These are phyloP conservation scores for Penicillium corylophilum DNA, from an alignment of 2,329 filamentous ascomycete species.

Conservation along the genomic window DNA sequence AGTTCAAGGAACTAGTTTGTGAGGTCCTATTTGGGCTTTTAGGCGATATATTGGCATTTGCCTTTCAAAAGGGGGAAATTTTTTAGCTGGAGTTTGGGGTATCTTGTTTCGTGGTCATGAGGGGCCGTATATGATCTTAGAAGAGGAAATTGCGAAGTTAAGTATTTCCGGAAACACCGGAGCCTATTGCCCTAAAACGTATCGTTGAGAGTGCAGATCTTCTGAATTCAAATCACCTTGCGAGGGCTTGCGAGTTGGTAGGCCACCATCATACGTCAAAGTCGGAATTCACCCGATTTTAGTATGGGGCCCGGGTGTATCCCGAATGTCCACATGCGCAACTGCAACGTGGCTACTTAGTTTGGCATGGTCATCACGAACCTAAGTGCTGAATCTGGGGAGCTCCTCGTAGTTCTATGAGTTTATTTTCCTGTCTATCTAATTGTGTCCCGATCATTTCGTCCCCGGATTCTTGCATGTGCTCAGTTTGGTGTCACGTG, in stretches of 20 bases:
- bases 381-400: background rate
- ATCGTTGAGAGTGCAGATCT: background rate
- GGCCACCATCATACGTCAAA: conserved; percentile 14
- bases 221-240: background rate
- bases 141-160: background rate
- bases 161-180: background rate
- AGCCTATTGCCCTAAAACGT: background rate
- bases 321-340: conserved; percentile 5
- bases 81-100: background rate
- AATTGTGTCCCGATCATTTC: background rate
- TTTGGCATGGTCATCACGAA: background rate
- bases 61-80: background rate
- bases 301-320: conserved; percentile 12
- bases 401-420: background rate
- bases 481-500: conserved; percentile 3
- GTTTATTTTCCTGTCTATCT: background rate
- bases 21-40: background rate
- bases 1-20: background rate
- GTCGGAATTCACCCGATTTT: conserved; percentile 16
- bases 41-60: background rate
- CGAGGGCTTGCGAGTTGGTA: conserved; percentile 6
- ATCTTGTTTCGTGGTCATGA: background rate
- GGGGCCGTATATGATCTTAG: background rate
- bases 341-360: background rate
- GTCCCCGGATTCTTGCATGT: background rate